phyloP scores from a whole-genome alignment of 139 green algal species.

The Gonium pectorale region DNA sequence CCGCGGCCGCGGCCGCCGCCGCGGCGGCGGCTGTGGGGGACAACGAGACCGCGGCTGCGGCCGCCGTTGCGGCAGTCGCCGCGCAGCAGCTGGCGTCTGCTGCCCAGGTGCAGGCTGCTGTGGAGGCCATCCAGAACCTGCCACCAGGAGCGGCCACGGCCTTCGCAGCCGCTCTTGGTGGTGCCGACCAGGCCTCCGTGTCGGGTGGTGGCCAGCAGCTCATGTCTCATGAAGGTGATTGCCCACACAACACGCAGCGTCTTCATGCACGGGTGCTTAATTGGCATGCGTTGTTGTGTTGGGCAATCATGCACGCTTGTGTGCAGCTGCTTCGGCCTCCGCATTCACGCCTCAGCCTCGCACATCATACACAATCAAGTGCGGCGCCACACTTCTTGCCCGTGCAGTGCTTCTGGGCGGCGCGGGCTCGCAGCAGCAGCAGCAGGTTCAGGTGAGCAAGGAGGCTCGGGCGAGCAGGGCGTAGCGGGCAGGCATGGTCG shows the following conservation, averaged over 20 bases:
- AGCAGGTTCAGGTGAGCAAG: slow-evolving; percentile 21
- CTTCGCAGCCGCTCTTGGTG: slow-evolving; percentile 20
- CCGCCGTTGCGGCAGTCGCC: slow-evolving; percentile 11
- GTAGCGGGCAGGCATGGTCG: no score
- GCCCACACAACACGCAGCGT: no score
- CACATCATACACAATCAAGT: no score
- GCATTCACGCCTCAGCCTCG: no score
- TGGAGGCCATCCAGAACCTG: slow-evolving; percentile 32
- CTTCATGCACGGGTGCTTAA: no score
- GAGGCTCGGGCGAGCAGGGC: not conserved
- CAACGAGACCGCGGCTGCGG: not conserved
- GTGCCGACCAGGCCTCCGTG: not conserved
- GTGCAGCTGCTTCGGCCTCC: no score
- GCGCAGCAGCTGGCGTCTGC: slow-evolving; percentile 16
- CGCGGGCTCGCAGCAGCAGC: not conserved
- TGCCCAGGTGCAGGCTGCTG: slow-evolving; percentile 14
- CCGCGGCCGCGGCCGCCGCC: not conserved
- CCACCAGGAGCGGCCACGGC: slow-evolving; percentile 11
- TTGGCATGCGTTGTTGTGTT: no score
- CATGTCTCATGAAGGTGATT: slow-evolving; percentile 5
- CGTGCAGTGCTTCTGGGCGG: slow-evolving; percentile 3
- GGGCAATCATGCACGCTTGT: no score
- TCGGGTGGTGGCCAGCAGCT: not conserved
- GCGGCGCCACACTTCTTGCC: no score
- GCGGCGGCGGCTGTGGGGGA: not conserved